Base-by-base conservation (phyloP, 2,329 filamentous ascomycete genomes). In the Fusarium temperatum region DNA sequence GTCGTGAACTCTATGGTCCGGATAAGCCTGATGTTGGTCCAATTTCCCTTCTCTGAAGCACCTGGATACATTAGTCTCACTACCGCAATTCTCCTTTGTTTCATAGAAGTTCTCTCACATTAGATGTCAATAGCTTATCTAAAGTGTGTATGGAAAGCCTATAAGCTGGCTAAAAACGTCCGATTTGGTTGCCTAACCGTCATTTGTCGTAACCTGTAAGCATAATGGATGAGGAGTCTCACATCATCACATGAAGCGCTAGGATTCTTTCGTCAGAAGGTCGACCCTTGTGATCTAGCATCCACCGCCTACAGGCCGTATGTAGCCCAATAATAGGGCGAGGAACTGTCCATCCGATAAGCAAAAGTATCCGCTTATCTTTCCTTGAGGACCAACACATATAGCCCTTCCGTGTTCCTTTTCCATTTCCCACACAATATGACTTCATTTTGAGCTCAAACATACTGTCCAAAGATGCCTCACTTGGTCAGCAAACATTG, bases 141-240 rank as follows among this genome's bases (percentile, higher is more conserved):
- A 9, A 0, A 10, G 4, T 6, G 1, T 4, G 22, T 20, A 11
- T n/a, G 0, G 2, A 24, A 24, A 24, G 9, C 8, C 9, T 3
- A 26, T 36, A 26, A 3, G 3, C 7, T 5, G n/a, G 32, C 3
- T 17, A 6, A 28, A 26, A 24, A 17, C 9, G 3, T 10, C 8
- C 5, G n/a, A 10, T 24, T 2, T 51, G 6, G 2, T 1, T 8
- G 18, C 13, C 10, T 26, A 13, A 12, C 9, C 2, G 32, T 26
- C 18, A 28, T 54, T 36, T 6, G 6, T 1, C 3, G 9, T 26
- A 22, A 5, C n/a, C 9, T 47, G 4, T 22, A 22, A 24, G 2
- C 18, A 42, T 14, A 24, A 53, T 53, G 4, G 13, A 32, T 32
- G n/a, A 13, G 4, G 17, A 26, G 28, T 58, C 41, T 58, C 30